Conservation (phyloP, 345 rosid species). For the Eutrema japonicum region DNA sequence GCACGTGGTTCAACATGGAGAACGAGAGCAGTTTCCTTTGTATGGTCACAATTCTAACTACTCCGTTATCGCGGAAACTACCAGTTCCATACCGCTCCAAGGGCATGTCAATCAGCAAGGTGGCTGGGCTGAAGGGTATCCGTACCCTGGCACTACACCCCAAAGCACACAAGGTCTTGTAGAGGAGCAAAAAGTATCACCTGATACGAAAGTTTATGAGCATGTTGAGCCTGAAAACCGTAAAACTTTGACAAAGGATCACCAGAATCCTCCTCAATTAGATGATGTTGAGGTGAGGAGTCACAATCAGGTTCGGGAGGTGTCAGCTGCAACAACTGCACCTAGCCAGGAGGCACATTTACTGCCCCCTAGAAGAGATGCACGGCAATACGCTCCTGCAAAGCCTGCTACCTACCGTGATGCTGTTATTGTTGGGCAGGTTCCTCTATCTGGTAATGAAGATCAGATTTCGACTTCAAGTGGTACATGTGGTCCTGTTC, state of each 20-base stretch:
- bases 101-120: constrained; percentile 52
- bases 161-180: constrained; percentile 46
- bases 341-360: constrained; percentile 46
- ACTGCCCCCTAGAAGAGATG: constrained; percentile 40
- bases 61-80: constrained; percentile 46
- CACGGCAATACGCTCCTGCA: constrained; percentile 38
- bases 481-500: constrained; percentile 46
- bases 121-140: constrained; percentile 49
- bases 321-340: constrained; percentile 42
- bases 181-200: constrained; percentile 47
- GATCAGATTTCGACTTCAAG: constrained; percentile 52
- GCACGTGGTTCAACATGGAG: constrained; percentile 53
- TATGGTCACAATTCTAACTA: constrained; percentile 49
- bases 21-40: constrained; percentile 47
- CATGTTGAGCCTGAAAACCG: constrained; percentile 45
- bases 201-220: constrained; percentile 49
- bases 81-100: constrained; percentile 48
- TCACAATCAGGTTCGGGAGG: constrained; percentile 48
- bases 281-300: constrained; percentile 49
- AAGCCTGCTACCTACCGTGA: constrained; percentile 51
- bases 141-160: constrained; percentile 44
- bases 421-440: constrained; percentile 46
- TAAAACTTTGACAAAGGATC: constrained; percentile 41
- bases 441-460: constrained; percentile 53
- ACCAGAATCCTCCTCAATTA: constrained; percentile 43